Evolutionary conservation across 306 rosid genomes (phyloP).

Genomic region (Quercus ilex): DNA sequence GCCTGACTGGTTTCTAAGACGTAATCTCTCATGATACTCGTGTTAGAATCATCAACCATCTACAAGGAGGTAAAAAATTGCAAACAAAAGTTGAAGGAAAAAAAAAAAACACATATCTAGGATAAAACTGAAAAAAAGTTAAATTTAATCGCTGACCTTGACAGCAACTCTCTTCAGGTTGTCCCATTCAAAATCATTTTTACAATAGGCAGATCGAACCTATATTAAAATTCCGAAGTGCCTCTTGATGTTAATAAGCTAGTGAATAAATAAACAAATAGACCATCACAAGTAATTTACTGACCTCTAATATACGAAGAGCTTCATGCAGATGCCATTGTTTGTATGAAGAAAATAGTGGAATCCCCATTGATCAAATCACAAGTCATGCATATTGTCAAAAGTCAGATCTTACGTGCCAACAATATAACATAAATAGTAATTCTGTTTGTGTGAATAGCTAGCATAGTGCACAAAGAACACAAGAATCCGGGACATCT

Average conservation of each 20-base stretch:
- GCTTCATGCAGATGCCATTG: constrained; percentile 47
- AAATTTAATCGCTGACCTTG: constrained; percentile 42
- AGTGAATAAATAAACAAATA: neutral
- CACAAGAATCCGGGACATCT: neutral
- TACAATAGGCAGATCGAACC: constrained; percentile 90
- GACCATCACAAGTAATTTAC: constrained; percentile 18
- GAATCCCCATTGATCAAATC: neutral
- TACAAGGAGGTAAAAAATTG: constrained; percentile 27
- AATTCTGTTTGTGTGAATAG: too few species aligned
- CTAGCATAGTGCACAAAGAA: too few species aligned
- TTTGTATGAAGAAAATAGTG: too few species aligned
- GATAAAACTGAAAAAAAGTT: neutral
- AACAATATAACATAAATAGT: neutral
- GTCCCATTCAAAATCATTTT: constrained; percentile 90
- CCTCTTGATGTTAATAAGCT: constrained; percentile 1
- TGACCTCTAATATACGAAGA: constrained; percentile 82
- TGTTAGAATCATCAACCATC: constrained; percentile 81
- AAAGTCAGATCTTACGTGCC: constrained; percentile 3
- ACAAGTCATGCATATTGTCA: constrained; percentile 6
- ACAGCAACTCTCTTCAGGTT: constrained; percentile 59
- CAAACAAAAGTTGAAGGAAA: neutral
- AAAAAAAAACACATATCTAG: neutral
- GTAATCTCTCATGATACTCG: constrained; percentile 73
- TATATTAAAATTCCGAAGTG: constrained; percentile 16
- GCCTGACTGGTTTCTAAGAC: constrained; percentile 57